Evolutionary conservation across 495 filamentous ascomycete genomes (phyloP).

Genomic region (Jackrogersella multiformis): DNA sequence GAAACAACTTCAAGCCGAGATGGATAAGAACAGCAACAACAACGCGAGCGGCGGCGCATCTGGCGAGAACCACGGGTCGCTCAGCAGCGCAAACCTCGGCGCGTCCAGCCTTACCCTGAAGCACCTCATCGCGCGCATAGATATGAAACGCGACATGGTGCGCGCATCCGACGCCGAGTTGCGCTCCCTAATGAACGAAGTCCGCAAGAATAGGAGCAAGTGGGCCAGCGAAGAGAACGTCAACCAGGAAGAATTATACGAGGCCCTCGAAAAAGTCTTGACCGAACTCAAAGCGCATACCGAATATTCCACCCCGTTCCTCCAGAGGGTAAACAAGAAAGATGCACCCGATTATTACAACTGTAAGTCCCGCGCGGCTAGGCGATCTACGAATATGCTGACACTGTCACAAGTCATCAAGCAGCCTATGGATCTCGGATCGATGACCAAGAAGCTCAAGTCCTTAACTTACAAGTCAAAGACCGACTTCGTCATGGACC

Average conservation of each 20-base stretch:
- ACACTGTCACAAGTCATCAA: constrained; percentile 76
- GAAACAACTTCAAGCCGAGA: constrained; percentile 93
- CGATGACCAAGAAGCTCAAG: constrained; percentile 98
- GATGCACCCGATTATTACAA: constrained; percentile 96
- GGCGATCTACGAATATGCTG: not conserved
- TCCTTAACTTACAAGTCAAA: constrained; percentile 88
- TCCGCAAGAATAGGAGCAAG: constrained; percentile 96
- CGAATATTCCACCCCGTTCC: constrained; percentile 92
- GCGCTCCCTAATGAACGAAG: constrained; percentile 91
- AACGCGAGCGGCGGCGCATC: constrained; percentile 58
- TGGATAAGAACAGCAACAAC: constrained; percentile 69
- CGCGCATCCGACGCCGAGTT: constrained; percentile 91
- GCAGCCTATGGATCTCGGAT: constrained; percentile 96
- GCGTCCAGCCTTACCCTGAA: constrained; percentile 97
- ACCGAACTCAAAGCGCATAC: constrained; percentile 96
- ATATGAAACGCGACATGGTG: constrained; percentile 87
- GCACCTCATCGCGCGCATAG: constrained; percentile 94
- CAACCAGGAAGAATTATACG: constrained; percentile 96
- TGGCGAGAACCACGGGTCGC: constrained; percentile 75
- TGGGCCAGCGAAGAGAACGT: constrained; percentile 98
- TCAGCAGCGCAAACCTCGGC: constrained; percentile 93
- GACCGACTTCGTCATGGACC: constrained; percentile 89
- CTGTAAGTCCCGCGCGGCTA: constrained; percentile 62
- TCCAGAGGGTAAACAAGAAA: constrained; percentile 92
- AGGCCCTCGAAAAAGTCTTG: constrained; percentile 93